Conservation (phyloP, 2,329 filamentous ascomycete genomes). For the Plenodomus tracheiphilus region DNA sequence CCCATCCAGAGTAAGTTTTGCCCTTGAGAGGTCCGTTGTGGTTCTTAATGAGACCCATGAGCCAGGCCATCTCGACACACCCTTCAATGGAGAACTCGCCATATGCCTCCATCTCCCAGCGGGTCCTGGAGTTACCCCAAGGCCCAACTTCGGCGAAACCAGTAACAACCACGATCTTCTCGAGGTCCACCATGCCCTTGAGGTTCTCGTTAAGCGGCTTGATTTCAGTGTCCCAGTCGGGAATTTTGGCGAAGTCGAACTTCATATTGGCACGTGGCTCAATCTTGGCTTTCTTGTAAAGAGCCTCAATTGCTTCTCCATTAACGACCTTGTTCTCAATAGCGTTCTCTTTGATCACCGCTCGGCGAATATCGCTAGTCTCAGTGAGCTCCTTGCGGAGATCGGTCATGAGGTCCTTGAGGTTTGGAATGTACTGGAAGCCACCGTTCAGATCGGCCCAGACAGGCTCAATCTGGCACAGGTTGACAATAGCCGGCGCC, state of each 20-base stretch:
- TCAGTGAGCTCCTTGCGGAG: constrained; percentile 94
- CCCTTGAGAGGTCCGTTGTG: constrained; percentile 96
- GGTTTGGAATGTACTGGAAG: constrained; percentile 93
- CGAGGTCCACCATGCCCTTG: constrained; percentile 97
- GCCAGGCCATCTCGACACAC: constrained; percentile 99
- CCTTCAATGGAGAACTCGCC: constrained; percentile 97
- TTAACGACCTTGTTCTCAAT: constrained; percentile 98
- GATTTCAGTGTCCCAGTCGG: constrained; percentile 89
- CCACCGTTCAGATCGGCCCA: constrained; percentile 98
- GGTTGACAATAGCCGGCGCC: constrained; percentile 89
- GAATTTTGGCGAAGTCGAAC: constrained; percentile 88
- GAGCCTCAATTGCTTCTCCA: constrained; percentile 84
- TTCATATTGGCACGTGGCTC: constrained; percentile 97
- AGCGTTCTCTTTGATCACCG: constrained; percentile 92
- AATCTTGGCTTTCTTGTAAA: constrained; percentile 93
- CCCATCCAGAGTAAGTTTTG: constrained; percentile 94
- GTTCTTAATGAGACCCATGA: constrained; percentile 99
- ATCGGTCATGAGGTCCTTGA: constrained; percentile 92
- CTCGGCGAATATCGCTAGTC: constrained; percentile 88
- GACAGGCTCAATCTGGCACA: constrained; percentile 93
- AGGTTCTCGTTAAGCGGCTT: constrained; percentile 85
- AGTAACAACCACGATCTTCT: constrained; percentile 96
- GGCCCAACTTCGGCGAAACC: constrained; percentile 95
- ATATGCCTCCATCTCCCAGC: constrained; percentile 99
- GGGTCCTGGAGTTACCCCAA: constrained; percentile 97